Conservation (phyloP, 225 moss, liverwort and hornwort species). For the Straminergon stramineum region DNA sequence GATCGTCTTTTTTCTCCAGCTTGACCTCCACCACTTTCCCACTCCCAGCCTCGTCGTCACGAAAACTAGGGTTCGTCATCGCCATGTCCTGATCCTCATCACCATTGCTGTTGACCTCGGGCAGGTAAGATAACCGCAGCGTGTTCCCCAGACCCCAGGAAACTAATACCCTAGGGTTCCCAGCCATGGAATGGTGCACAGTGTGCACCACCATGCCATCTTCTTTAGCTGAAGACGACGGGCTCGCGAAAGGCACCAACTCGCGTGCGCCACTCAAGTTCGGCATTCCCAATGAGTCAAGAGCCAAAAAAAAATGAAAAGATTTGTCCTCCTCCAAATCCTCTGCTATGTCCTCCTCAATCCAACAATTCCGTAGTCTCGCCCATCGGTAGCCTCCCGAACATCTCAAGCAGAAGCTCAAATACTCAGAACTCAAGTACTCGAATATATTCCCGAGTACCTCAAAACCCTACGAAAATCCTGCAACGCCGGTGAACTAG, state of each 20-base stretch:
- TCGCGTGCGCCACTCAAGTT: conserved; percentile 17
- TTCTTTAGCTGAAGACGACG: conserved; percentile 18
- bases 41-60: conserved; percentile 12
- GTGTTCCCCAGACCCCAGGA: conserved; percentile 88
- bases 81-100: conserved; percentile 15
- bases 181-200: conserved; percentile 53
- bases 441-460: background rate
- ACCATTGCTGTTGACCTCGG: conserved; percentile 4
- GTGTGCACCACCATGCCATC: conserved; percentile 34
- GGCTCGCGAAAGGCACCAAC: conserved; percentile 25
- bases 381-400: background rate
- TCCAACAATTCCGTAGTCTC: background rate
- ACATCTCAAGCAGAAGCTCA: background rate
- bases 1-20: conserved; percentile 56
- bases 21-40: conserved; percentile 67
- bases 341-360: background rate
- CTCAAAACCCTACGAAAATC: background rate
- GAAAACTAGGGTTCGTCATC: conserved; percentile 9
- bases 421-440: background rate
- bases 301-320: background rate
- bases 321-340: background rate
- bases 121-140: conserved; percentile 63
- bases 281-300: conserved; percentile 27
- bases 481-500: background rate
- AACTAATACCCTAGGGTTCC: conserved; percentile 48